Base-by-base conservation (phyloP, 2,329 filamentous ascomycete species). In the Rasamsonia emersonii region DNA sequence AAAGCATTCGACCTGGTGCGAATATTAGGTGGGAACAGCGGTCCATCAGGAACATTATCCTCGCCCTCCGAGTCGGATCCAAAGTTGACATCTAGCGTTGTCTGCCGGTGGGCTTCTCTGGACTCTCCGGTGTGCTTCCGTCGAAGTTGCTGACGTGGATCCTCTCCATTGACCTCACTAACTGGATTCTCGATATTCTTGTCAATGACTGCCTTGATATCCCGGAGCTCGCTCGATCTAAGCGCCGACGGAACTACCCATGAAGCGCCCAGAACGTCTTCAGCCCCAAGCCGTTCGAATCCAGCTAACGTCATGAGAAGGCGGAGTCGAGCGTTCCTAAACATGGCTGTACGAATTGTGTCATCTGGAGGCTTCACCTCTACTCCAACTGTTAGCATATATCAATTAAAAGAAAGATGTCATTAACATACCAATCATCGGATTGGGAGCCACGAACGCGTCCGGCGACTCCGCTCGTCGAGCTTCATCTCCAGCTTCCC, bases 301-400 rank as follows among this genome's bases (percentile, higher is more conserved):
- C 82, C 83, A 11, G 81, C 68, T 0, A 91, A 68, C 1, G 70
- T 79, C 73, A 96, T 81, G 3, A 98, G 71, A 2, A 96, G 75
- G 19, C 88, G 81, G 2, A 96, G 70, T 48, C 89, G 80, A 7
- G 83, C 79, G 56, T 96, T 93, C 52, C 86, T 93, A 65, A 93
- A 93, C 60, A 94, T 78, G 16, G 85, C 81, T 14, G 70, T 71
- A 30, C 78, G 77, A 24, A 78, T 75, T 29, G 73, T 68, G 27
- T 82, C 75, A 24, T 73, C 76, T 36, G 81, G 76, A 0, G 82
- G 70, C 30, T 69, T 71, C 32, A 86, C 61, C 35, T 61, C 75
- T 80, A 46, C 20, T 41, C 51, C 24, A 21, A 11, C 26, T 31
- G 35, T 57, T 37, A 58, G 46, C 29, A 15, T 13, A 39, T 39